phyloP scores from a whole-genome alignment of 2,329 filamentous ascomycete species.

The Fusarium liriodendri region DNA sequence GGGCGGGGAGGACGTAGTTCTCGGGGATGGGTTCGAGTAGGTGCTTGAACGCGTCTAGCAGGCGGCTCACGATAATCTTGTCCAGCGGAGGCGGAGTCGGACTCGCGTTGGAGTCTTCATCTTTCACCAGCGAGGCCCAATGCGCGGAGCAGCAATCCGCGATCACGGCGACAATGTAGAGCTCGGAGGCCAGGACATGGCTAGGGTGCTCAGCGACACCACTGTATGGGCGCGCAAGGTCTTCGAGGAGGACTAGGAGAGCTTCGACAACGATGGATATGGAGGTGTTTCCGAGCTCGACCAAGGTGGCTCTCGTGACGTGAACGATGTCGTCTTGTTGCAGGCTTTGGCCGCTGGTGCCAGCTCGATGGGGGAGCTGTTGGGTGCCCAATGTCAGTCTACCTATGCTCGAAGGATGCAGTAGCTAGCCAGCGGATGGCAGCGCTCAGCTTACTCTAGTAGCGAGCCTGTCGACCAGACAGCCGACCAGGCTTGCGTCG shows the following conservation, averaged over 20 bases:
- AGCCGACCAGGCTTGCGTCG: conserved; percentile 69
- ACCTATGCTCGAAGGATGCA: conserved; percentile 7
- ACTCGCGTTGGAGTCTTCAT: conserved; percentile 30
- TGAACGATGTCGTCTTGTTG: conserved; percentile 70
- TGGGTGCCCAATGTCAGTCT: conserved; percentile 55
- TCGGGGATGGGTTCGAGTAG: conserved; percentile 71
- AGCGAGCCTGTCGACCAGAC: conserved; percentile 71
- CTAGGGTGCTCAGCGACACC: conserved; percentile 63
- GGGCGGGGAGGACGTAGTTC: conserved; percentile 65
- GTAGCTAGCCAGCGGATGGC: background rate
- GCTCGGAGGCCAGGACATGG: conserved; percentile 72
- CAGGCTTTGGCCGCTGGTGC: conserved; percentile 66
- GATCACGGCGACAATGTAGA: conserved; percentile 71
- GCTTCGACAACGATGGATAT: conserved; percentile 67
- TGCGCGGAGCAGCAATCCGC: conserved; percentile 74
- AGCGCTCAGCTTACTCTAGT: conserved; percentile 62
- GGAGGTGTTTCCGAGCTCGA: conserved; percentile 68
- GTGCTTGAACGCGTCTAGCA: conserved; percentile 66
- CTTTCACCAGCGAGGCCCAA: conserved; percentile 61
- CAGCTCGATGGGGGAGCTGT: conserved; percentile 73
- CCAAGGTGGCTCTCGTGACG: conserved; percentile 70
- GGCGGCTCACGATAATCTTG: conserved; percentile 62
- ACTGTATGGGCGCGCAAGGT: conserved; percentile 66
- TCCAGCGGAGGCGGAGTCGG: conserved; percentile 56
- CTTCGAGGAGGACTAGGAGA: conserved; percentile 68